These are phyloP conservation scores for Macrotyloma uniflorum DNA, from an alignment of 306 rosid genomes.

Conservation along the genomic window DNA sequence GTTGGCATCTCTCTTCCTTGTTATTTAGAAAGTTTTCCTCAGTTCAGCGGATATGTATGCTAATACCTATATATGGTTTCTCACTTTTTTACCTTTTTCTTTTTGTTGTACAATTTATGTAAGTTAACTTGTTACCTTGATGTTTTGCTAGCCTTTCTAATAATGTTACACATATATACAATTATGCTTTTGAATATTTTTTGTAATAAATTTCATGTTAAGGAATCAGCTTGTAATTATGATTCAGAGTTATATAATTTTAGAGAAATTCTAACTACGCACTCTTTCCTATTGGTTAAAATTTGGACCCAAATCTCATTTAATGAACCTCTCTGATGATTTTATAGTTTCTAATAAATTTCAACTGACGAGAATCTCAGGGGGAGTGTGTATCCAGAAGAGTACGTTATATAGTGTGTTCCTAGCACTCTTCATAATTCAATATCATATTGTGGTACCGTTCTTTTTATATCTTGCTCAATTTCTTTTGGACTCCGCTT, in stretches of 20 bases:
- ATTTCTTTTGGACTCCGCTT: constrained; percentile 23
- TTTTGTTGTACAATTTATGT: constrained; percentile 12
- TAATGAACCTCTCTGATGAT: too few species aligned
- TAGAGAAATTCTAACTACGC: not conserved
- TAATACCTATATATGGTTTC: constrained; percentile 12
- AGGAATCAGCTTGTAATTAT: not conserved
- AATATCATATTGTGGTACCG: not conserved
- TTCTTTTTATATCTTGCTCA: constrained; percentile 14
- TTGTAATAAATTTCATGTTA: constrained; percentile 19
- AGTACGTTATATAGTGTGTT: too few species aligned
- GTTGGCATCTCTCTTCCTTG: constrained; percentile 37
- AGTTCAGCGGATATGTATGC: not conserved
- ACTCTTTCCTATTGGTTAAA: not conserved
- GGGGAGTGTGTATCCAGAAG: too few species aligned
- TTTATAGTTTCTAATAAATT: too few species aligned
- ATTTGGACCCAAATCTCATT: too few species aligned
- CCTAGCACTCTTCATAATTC: not conserved
- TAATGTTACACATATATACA: constrained; percentile 1
- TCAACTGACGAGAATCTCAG: too few species aligned
- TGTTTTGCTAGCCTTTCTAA: constrained; percentile 27
- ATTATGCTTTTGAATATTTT: constrained; percentile 5
- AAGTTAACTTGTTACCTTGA: constrained; percentile 20
- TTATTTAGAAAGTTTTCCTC: constrained; percentile 9
- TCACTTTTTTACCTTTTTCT: not conserved
- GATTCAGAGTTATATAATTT: not conserved